Conservation (phyloP, 75 land plant genomes). For the Cunninghamia lanceolata region DNA sequence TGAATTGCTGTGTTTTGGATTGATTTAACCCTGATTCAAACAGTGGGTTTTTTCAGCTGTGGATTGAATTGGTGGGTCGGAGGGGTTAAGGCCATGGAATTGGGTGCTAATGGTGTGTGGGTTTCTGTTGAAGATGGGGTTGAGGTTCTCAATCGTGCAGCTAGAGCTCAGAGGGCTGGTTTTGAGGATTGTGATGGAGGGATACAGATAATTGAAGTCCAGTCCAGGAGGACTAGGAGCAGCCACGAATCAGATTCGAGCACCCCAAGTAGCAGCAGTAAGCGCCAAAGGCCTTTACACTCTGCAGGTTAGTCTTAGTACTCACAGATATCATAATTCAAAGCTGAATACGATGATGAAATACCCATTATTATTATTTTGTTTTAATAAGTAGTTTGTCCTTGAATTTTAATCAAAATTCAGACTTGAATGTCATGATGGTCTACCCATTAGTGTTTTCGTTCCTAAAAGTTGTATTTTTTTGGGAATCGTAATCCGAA, state of each 20-base stretch:
- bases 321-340: not conserved
- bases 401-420: not conserved
- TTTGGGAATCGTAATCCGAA: not conserved
- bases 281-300: not conserved
- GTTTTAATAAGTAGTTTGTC: not conserved
- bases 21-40: not conserved
- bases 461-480: not conserved
- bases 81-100: not conserved
- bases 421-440: not conserved
- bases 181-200: not conserved
- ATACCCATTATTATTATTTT: not conserved
- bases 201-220: not conserved
- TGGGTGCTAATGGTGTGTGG: not conserved
- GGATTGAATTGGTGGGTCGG: not conserved
- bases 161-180: not conserved
- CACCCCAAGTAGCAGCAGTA: not conserved
- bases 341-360: not conserved
- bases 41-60: not conserved
- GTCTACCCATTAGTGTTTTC: not conserved
- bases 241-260: not conserved
- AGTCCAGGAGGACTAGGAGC: not conserved
- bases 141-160: not conserved
- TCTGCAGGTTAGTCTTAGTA: conserved; percentile 1
- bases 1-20: not conserved
- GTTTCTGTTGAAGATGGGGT: conserved; percentile 8